phyloP scores from a whole-genome alignment of 495 filamentous ascomycete genomes.

The Pyronema domesticum region DNA sequence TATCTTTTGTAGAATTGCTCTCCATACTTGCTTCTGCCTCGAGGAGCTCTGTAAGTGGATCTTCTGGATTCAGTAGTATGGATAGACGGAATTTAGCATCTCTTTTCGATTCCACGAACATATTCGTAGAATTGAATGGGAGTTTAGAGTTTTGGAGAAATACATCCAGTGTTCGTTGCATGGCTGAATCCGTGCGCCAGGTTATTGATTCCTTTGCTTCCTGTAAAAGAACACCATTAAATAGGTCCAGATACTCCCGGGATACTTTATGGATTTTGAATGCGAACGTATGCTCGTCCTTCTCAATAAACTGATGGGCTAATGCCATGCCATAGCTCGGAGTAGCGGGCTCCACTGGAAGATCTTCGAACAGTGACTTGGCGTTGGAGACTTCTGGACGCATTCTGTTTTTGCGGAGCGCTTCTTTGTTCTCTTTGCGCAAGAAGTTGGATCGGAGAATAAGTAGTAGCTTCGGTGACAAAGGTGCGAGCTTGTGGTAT shows the following conservation, averaged over 20 bases:
- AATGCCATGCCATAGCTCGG: not conserved
- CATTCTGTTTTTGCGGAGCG: slow-evolving; percentile 1
- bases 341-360: slow-evolving; percentile 1
- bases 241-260: not conserved
- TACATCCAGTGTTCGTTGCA: not conserved
- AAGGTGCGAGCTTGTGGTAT: slow-evolving; percentile 31
- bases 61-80: not conserved
- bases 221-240: slow-evolving; percentile 4
- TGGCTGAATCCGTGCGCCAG: slow-evolving; percentile 4
- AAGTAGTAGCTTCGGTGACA: slow-evolving; percentile 36
- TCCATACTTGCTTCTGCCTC: not conserved
- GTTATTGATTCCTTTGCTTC: slow-evolving; percentile 4
- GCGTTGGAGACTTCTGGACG: slow-evolving; percentile 4
- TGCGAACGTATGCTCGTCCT: slow-evolving; percentile 4
- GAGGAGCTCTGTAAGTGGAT: not conserved
- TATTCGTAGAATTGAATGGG: not conserved
- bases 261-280: slow-evolving; percentile 3
- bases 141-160: slow-evolving; percentile 2
- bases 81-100: not conserved
- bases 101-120: not conserved
- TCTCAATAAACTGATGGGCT: not conserved
- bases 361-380: slow-evolving; percentile 7
- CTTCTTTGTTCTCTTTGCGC: slow-evolving; percentile 7
- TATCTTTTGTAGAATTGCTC: too few relatives aligned
- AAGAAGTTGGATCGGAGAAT: slow-evolving; percentile 28